Base-by-base conservation (phyloP, 495 filamentous ascomycete species). In the Massariosphaeria phaeospora region DNA sequence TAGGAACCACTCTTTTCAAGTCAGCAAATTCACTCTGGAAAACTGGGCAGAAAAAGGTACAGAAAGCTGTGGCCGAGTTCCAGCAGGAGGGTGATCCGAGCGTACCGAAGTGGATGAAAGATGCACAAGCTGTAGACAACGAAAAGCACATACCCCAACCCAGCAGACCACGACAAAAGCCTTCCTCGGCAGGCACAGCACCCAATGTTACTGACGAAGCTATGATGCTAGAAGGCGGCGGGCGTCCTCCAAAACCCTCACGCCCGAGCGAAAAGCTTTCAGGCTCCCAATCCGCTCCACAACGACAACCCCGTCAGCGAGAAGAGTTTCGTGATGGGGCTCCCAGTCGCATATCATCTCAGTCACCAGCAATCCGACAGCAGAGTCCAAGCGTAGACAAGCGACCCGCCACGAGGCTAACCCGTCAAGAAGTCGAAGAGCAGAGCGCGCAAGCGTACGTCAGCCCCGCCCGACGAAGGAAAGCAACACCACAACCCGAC, bases 11-110 rank as follows among this genome's bases (percentile, higher is more conserved):
- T 55, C 67, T 97, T 11, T 79, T 96, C 65, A 97, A 97, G 65
- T 88, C 89, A n/a, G 93, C 94, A 0, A 91, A 89, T 59, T 87
- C 85, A 2, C 68, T 97, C 2, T 98, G 93, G 93, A 98, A 95
- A 67, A 84, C 84, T 5, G 84, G 90, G 2, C 89, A 87, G 60
- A 97, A 95, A 69, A 91, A 86, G 66, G 82, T 97, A n/a, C 91
- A 95, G 64, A 89, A 89, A 67, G 93, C 89, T 12, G 88, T 98
- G 12, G 81, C 88, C 13, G 93, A 98, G 17, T 85, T 96, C 57
- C 91, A 96, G 60, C 68, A 76, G 1, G 84, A 86, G n/a, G 76
- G 81, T 24, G 93, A 96, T 66, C 75, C 87, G 1, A 88, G 67
- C 64, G 88, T 95, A 65, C 93, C 93, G 1, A 91, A 88, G 61